A percentile compares a stretch with the other conserved stretches of the same genome.
Evolutionary conservation across 2,329 filamentous ascomycete genomes (phyloP).

Genomic region (Tricladium varicosporioides): DNA sequence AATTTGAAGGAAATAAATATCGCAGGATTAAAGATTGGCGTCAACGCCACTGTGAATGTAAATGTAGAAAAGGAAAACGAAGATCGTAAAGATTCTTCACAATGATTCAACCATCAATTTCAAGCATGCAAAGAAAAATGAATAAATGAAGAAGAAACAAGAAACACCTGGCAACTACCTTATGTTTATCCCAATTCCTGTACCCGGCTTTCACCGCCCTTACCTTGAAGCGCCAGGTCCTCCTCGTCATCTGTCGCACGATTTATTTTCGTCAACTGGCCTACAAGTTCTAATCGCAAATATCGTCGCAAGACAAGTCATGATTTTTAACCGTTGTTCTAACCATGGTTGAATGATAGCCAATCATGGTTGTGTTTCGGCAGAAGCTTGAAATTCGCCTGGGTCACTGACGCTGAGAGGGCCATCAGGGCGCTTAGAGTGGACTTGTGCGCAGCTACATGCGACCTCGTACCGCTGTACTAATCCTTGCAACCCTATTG

Average conservation of each 20-base stretch:
- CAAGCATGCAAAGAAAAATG: no score
- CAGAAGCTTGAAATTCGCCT: not conserved
- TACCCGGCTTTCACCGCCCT: no score
- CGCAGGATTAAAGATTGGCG: no score
- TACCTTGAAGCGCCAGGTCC: not conserved
- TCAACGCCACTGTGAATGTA: no score
- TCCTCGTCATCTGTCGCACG: not conserved
- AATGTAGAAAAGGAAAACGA: no score
- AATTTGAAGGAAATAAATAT: no score
- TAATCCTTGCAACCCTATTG: no score
- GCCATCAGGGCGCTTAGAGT: not conserved
- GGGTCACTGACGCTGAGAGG: not conserved
- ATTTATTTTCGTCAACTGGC: not conserved
- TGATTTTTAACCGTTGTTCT: not conserved
- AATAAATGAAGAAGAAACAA: no score
- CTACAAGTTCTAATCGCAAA: not conserved
- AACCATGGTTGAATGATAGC: not conserved
- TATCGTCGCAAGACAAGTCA: not conserved
- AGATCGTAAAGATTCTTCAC: no score
- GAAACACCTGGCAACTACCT: no score
- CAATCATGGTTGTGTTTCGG: conserved; percentile 4
- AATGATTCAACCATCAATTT: no score
- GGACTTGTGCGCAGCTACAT: not conserved
- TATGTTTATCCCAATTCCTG: no score
- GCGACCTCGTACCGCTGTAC: not conserved